Conservation (phyloP, 495 filamentous ascomycete genomes). For the Lasiosphaeria hispida region DNA sequence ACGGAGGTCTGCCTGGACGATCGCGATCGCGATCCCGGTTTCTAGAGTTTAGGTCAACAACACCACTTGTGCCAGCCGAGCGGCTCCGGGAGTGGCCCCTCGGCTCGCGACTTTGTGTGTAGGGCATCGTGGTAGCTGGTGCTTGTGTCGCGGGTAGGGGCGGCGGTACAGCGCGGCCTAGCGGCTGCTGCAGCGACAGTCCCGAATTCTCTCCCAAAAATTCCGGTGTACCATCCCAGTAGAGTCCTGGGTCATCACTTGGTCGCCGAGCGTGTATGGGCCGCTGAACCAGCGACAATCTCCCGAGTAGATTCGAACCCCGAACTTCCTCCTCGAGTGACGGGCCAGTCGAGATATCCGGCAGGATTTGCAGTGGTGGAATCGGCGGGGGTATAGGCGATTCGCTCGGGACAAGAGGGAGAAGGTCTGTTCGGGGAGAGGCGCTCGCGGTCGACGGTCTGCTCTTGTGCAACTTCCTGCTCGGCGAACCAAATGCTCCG, state of each 20-base stretch:
- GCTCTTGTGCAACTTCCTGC: constrained; percentile 29
- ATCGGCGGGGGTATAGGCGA: constrained; percentile 24
- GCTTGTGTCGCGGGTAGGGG: constrained; percentile 15
- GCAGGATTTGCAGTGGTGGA: constrained; percentile 32
- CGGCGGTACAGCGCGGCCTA: constrained; percentile 13
- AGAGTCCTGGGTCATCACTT: constrained; percentile 16
- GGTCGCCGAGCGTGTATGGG: constrained; percentile 8
- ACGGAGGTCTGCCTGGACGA: constrained; percentile 46
- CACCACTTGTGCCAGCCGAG: constrained; percentile 43
- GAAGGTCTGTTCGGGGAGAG: constrained; percentile 21
- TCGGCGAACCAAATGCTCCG: constrained; percentile 24
- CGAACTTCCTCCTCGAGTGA: constrained; percentile 37
- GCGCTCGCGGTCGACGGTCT: constrained; percentile 28
- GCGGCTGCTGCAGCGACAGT: constrained; percentile 17
- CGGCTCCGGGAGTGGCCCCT: constrained; percentile 50
- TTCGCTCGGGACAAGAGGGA: constrained; percentile 13
- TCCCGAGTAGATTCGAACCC: constrained; percentile 22
- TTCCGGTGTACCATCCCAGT: constrained; percentile 27
- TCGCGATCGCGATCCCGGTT: constrained; percentile 23
- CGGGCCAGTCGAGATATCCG: constrained; percentile 39
- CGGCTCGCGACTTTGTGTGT: constrained; percentile 34
- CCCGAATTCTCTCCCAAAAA: constrained; percentile 18
- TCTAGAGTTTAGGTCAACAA: constrained; percentile 40
- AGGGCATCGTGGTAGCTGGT: constrained; percentile 26
- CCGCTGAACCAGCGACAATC: constrained; percentile 13